Evolutionary conservation across 768 basidiomycete species (phyloP).

Genomic region (Pleurotus platypus): DNA sequence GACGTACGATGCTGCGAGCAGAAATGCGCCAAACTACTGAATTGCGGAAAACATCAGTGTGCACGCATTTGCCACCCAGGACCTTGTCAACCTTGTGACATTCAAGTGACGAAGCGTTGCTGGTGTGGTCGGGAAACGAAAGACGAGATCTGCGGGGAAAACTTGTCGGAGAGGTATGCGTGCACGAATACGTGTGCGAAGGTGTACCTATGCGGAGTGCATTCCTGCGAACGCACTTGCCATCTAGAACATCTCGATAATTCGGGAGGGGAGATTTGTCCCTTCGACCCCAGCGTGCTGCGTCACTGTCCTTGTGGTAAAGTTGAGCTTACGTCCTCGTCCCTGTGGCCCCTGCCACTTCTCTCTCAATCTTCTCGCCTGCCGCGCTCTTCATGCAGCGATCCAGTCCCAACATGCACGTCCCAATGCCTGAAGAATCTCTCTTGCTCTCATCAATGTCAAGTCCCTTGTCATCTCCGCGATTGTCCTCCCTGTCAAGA

Average conservation of each 20-base stretch:
- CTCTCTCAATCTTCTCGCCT: constrained; percentile 21
- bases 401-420: constrained; percentile 78
- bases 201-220: constrained; percentile 54
- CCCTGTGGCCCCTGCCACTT: constrained; percentile 32
- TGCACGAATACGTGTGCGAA: constrained; percentile 64
- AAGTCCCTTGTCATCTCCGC: constrained; percentile 67
- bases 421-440: constrained; percentile 65
- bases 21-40: constrained; percentile 42
- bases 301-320: constrained; percentile 84
- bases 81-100: constrained; percentile 61
- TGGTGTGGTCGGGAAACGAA: constrained; percentile 75
- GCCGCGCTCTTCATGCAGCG: constrained; percentile 53
- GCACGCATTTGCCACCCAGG: constrained; percentile 71
- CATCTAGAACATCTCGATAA: constrained; percentile 32
- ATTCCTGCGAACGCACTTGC: constrained; percentile 70
- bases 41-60: constrained; percentile 75
- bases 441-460: constrained; percentile 75
- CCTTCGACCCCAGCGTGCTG: constrained; percentile 64
- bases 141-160: constrained; percentile 62
- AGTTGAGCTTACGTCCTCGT: background rate
- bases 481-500: constrained; percentile 78
- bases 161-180: constrained; percentile 60
- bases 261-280: constrained; percentile 40
- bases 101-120: constrained; percentile 55
- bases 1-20: constrained; percentile 40